Percentiles rank a stretch among this genome's conserved stretches.
Conservation (phyloP, 495 filamentous ascomycete species). For the Penicillium manginii region DNA sequence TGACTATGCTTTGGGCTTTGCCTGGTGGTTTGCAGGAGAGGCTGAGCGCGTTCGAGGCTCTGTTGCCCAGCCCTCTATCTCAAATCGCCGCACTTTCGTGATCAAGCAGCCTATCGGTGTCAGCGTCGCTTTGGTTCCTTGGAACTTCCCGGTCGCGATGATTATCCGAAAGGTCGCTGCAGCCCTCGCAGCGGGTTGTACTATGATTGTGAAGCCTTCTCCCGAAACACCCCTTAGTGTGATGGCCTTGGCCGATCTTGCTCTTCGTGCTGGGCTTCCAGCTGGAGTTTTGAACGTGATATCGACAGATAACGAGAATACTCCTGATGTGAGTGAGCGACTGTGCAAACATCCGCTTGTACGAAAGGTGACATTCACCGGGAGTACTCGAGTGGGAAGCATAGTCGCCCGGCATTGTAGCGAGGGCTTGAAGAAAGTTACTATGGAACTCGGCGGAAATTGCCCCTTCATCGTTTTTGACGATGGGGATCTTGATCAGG, state of each 20-base stretch:
- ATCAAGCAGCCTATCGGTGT: conserved; percentile 58
- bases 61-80: conserved; percentile 33
- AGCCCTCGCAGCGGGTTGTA: conserved; percentile 67
- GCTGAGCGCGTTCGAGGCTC: conserved; percentile 51
- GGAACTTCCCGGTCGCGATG: conserved; percentile 57
- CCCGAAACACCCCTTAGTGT: conserved; percentile 59
- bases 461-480: conserved; percentile 69
- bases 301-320: conserved; percentile 59
- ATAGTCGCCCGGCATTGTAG: conserved; percentile 36
- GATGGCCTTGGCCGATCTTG: conserved; percentile 59
- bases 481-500: conserved; percentile 61
- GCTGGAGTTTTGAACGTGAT: conserved; percentile 63
- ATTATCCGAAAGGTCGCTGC: conserved; percentile 62
- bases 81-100: conserved; percentile 44
- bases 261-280: conserved; percentile 61
- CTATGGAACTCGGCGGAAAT: conserved; percentile 68
- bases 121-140: conserved; percentile 42
- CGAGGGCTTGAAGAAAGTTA: conserved; percentile 53
- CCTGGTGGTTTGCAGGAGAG: conserved; percentile 57
- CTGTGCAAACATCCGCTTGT: conserved; percentile 60
- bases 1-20: conserved; percentile 49
- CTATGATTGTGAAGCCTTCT: conserved; percentile 50
- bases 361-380: conserved; percentile 69
- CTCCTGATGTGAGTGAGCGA: conserved; percentile 56
- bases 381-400: conserved; percentile 33